A percentile compares a stretch with the other conserved stretches of the same genome.
phyloP scores from a whole-genome alignment of 2,329 filamentous ascomycete species.

The Balansia obtecta region DNA sequence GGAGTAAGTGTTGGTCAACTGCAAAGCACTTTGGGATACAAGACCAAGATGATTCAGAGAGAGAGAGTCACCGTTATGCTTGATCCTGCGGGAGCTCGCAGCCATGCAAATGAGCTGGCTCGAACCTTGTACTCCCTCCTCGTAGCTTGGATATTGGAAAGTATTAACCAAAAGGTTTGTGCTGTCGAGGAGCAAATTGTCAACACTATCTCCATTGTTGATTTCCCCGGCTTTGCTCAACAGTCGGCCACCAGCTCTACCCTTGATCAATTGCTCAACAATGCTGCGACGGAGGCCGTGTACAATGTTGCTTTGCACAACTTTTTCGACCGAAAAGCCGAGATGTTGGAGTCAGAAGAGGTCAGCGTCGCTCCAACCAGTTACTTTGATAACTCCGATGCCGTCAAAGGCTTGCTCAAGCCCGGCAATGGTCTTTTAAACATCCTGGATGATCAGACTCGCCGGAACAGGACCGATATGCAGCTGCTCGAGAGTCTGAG shows the following conservation, averaged over 20 bases:
- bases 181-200: constrained; percentile 76
- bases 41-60: constrained; percentile 90
- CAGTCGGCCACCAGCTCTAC: constrained; percentile 70
- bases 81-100: constrained; percentile 77
- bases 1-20: constrained; percentile 72
- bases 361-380: constrained; percentile 81
- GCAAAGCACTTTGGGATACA: constrained; percentile 83
- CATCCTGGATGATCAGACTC: constrained; percentile 92
- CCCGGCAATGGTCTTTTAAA: constrained; percentile 83
- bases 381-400: constrained; percentile 96
- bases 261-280: constrained; percentile 87
- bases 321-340: constrained; percentile 91
- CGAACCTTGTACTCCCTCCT: constrained; percentile 87
- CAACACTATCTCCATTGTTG: constrained; percentile 89
- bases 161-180: constrained; percentile 79
- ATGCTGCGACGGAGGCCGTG: constrained; percentile 81
- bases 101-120: constrained; percentile 87
- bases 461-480: constrained; percentile 74
- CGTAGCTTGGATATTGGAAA: constrained; percentile 88
- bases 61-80: constrained; percentile 99
- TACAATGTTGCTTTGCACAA: constrained; percentile 91
- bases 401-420: constrained; percentile 83
- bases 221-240: constrained; percentile 92
- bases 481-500: constrained; percentile 84
- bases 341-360: constrained; percentile 88